phyloP scores from a whole-genome alignment of 2,329 filamentous ascomycete genomes.

The Gyromitra esculenta region DNA sequence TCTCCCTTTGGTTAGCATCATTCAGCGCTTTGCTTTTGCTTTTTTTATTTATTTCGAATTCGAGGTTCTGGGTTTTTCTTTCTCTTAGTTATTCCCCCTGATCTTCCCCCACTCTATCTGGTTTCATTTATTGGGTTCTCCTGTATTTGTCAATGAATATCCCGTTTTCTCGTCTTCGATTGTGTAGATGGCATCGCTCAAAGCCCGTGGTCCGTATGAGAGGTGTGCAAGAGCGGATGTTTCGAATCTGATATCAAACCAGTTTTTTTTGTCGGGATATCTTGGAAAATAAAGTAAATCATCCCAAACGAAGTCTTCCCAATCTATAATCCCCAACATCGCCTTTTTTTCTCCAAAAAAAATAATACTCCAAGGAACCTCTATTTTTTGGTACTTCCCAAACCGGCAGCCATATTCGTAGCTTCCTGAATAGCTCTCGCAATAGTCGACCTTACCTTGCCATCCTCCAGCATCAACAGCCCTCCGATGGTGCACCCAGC shows the following conservation, averaged over 20 bases:
- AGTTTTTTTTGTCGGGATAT: slow-evolving; percentile 30
- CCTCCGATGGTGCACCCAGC: slow-evolving; percentile 82
- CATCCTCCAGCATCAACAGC: slow-evolving; percentile 77
- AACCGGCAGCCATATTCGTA: slow-evolving; percentile 62
- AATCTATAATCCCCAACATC: slow-evolving; percentile 19
- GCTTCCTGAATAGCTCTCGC: slow-evolving; percentile 64
- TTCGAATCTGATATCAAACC: not conserved
- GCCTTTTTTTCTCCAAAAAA: not conserved
- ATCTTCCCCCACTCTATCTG: not conserved
- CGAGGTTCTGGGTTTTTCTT: slow-evolving; percentile 39
- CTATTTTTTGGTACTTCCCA: slow-evolving; percentile 55
- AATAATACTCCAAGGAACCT: not conserved
- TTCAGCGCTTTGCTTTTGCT: slow-evolving; percentile 37
- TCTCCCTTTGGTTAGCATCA: slow-evolving; percentile 37
- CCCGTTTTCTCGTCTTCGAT: slow-evolving; percentile 7
- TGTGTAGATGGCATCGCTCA: not conserved
- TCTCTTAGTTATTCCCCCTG: slow-evolving; percentile 10
- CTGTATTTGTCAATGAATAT: slow-evolving; percentile 30
- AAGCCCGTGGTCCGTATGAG: not conserved
- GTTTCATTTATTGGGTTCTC: slow-evolving; percentile 24
- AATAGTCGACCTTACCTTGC: slow-evolving; percentile 67
- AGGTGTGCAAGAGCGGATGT: not conserved
- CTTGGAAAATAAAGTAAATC: slow-evolving; percentile 6
- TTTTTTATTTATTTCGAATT: slow-evolving; percentile 19
- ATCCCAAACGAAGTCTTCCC: not conserved